phyloP scores from a whole-genome alignment of 2,329 filamentous ascomycete genomes.

The Alternaria sp. region DNA sequence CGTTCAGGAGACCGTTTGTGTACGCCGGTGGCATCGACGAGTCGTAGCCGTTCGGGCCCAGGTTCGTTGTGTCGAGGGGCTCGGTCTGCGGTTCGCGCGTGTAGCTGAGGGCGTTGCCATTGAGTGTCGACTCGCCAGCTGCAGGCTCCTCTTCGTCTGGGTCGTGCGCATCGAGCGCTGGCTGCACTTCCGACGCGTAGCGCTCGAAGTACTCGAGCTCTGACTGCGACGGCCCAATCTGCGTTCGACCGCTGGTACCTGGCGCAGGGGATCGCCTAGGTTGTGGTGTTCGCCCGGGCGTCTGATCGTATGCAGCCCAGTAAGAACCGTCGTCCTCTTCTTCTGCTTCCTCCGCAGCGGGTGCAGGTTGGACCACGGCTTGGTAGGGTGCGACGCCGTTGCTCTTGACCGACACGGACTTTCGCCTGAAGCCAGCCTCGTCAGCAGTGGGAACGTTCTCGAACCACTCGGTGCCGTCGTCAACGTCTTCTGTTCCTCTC shows the following conservation, averaged over 20 bases:
- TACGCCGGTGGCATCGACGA: conserved; percentile 38
- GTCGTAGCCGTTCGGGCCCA: conserved; percentile 41
- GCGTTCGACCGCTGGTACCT: conserved; percentile 43
- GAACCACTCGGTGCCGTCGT: conserved; percentile 66
- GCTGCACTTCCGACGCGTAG: conserved; percentile 77
- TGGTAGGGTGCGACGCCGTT: conserved; percentile 22
- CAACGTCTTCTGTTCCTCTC: conserved; percentile 61
- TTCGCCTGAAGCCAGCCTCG: conserved; percentile 50
- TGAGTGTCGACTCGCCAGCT: conserved; percentile 59
- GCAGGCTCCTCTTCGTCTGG: conserved; percentile 70
- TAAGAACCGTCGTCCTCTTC: conserved; percentile 77
- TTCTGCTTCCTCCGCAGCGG: conserved; percentile 18
- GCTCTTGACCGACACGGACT: conserved; percentile 23
- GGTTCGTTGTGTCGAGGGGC: conserved; percentile 49
- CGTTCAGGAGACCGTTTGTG: conserved; percentile 7
- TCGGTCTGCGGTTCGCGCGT: conserved; percentile 54
- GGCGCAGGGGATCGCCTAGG: conserved; percentile 69
- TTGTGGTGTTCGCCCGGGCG: conserved; percentile 54
- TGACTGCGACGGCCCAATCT: conserved; percentile 47
- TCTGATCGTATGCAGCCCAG: conserved; percentile 80
- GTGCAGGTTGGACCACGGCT: conserved; percentile 16
- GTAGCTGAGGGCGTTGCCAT: conserved; percentile 57
- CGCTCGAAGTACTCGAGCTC: conserved; percentile 79
- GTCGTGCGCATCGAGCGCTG: conserved; percentile 80
- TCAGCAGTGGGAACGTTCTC: conserved; percentile 67